Evolutionary conservation across 257 asterid genomes (phyloP).

Genomic region (Ajuga chamaepitys): DNA sequence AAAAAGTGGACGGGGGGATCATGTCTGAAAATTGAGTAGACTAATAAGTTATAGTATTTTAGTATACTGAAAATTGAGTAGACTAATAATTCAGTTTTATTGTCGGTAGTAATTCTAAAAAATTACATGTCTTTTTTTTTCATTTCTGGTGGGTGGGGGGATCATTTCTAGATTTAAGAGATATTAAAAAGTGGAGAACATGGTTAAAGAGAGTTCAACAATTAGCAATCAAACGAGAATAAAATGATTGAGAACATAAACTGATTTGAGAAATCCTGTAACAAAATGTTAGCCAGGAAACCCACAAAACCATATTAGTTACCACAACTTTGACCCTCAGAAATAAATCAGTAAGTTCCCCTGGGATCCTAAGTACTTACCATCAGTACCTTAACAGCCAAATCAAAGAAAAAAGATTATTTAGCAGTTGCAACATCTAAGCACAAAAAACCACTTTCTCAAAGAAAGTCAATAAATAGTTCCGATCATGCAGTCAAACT

Average conservation of each 20-base stretch:
- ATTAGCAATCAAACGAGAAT: not conserved
- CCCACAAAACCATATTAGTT: not conserved
- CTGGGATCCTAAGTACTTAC: not conserved
- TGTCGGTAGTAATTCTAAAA: too few relatives aligned
- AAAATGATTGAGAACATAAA: not conserved
- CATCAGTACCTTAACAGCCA: not conserved
- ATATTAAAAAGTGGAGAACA: not conserved
- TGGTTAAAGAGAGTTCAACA: slow-evolving; percentile 2
- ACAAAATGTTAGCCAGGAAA: not conserved
- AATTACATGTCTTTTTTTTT: too few relatives aligned
- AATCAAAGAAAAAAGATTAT: not conserved
- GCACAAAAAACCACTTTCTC: not conserved
- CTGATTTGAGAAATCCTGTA: not conserved
- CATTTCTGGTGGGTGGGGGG: too few relatives aligned
- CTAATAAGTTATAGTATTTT: too few relatives aligned
- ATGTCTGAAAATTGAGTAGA: too few relatives aligned
- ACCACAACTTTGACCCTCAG: not conserved
- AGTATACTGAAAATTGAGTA: too few relatives aligned
- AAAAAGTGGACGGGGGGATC: too few relatives aligned
- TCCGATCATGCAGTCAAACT: not conserved
- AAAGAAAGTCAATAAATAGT: not conserved
- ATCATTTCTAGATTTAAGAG: not conserved
- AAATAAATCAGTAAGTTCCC: not conserved
- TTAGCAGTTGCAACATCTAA: not conserved
- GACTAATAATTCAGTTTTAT: too few relatives aligned